Base-by-base conservation (phyloP, 345 rosid genomes). In the Ricinus communis region DNA sequence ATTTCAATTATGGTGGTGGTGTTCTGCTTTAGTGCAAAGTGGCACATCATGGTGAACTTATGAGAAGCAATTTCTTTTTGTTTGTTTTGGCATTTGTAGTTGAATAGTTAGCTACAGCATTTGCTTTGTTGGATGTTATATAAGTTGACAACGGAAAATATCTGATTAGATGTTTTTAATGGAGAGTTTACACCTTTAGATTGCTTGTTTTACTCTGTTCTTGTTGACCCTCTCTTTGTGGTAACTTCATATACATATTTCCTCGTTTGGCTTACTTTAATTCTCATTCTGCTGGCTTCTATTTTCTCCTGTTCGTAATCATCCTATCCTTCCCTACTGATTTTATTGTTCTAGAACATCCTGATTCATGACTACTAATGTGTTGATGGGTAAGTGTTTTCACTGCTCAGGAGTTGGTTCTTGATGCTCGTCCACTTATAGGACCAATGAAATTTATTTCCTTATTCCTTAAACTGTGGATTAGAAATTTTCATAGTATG, bases 131-230 rank as follows among this genome's bases (percentile, higher is more conserved):
- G 36, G 28, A 38, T 33, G 19, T 30, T 14, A 0, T 56, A 1
- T 13, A 66, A 51, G 49, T 66, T 66, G 50, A 13, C 15, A 9
- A 31, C 46, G 36, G 25, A 40, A 36, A 68, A 53, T 38, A 8
- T 18, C 25, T 53, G 33, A 15, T 49, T 30, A 51, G 19, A 40
- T 68, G 46, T 51, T 50, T 33, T 5, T 53, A 16, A 46, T 9
- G 47, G 8, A 43, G 30, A 40, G 9, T 22, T 33, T 53, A 13
- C 9, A 36, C 43, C 25, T 31, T 18, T 5, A 28, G 41, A 16
- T 25, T 1, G 22, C 55, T 11, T 27, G 69, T 33, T 52, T 49
- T 68, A 43, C 71, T 52, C 71, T 68, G 8, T 66, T 51, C 50
- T 66, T 38, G 21, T 11, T 49, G 46, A 40, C 38, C 49, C 22